Evolutionary conservation across 2,329 filamentous ascomycete genomes (phyloP).

Genomic region (Colletotrichum gigasporum): DNA sequence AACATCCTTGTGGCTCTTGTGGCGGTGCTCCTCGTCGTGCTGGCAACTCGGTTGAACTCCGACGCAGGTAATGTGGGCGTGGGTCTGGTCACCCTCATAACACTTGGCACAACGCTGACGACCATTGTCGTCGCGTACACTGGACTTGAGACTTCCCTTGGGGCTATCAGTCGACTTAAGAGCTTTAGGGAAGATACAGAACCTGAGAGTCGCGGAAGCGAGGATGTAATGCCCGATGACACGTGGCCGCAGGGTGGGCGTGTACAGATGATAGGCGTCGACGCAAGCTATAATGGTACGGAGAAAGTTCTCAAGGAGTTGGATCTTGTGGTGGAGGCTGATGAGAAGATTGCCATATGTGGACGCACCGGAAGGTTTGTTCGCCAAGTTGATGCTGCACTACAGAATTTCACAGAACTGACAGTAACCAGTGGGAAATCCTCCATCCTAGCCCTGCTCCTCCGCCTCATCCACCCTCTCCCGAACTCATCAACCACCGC

Average conservation of each 20-base stretch:
- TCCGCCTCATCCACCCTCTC: conserved; percentile 52
- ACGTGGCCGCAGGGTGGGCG: conserved; percentile 43
- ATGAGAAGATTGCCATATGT: conserved; percentile 47
- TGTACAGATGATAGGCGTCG: conserved; percentile 41
- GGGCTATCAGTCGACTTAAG: conserved; percentile 38
- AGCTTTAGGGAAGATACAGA: conserved; percentile 37
- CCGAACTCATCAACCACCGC: conserved; percentile 9
- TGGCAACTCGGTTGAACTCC: conserved; percentile 54
- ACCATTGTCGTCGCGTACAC: conserved; percentile 45
- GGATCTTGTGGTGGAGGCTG: conserved; percentile 37
- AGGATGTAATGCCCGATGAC: conserved; percentile 27
- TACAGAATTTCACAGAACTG: neutral
- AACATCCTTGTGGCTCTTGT: conserved; percentile 58
- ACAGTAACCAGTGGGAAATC: conserved; percentile 51
- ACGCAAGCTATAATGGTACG: conserved; percentile 33
- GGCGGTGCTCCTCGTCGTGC: conserved; percentile 55
- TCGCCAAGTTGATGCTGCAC: too few relatives aligned
- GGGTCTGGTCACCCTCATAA: conserved; percentile 48
- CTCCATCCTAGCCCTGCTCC: conserved; percentile 48
- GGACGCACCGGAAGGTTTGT: conserved; percentile 45
- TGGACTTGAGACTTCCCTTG: conserved; percentile 39
- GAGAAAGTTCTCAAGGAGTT: neutral
- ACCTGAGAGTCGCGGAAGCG: conserved; percentile 33
- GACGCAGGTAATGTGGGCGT: conserved; percentile 49
- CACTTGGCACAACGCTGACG: conserved; percentile 42